Evolutionary conservation across 352 stramenopile species (phyloP), one percentile per base, ranked within the genome.

Genomic region (Phytophthora niederhauseri): DNA sequence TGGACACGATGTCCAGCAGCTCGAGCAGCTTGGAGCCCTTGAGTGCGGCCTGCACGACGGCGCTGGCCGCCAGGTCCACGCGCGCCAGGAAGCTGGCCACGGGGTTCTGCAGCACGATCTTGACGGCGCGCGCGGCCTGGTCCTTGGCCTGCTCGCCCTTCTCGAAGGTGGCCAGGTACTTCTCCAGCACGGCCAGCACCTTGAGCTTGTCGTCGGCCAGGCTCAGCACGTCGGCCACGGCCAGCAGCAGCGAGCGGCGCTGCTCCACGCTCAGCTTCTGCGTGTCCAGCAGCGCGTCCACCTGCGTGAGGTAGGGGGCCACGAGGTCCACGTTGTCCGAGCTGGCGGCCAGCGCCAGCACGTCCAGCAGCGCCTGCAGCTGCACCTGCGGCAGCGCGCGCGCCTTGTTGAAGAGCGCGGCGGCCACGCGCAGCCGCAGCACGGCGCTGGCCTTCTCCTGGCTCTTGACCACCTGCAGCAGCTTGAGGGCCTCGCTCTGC

Each of bases 1-100:
- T 89, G 64, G 94, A 94, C 66, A 98, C 90, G 60, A 99, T 96
- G 59, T 97, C 84, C 61, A 98, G 85, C 61, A 99, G 81, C 66
- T 93, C 89, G 12, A 78, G 80, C n/a, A 93, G 71, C 72, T 92
- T 87, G 60, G 62, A 65, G 52, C 73, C 59, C 74, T 95, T 80
- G 59, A 98, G 83, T 63, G 78, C 69, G 12, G 85, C 70, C 45
- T 81, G 56, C n/a, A 98, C 90, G 7, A 94, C 92, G 1, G 89
- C 84, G 48, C 90, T 82, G 17, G 82, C 74, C 15, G 97, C 75
- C 54, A 98, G 76, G 59, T 93, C 90, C 54, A 97, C 80, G 68
- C 97, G 90, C n/a, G 91, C 80, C 30, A 91, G 72, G 70, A 98
- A 98, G 62, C 91, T 90, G 50, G 90, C 82, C 59, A 98, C 80